Base-by-base conservation (phyloP, 1,284 basidiomycete genomes). In the Heliocybe sulcata region DNA sequence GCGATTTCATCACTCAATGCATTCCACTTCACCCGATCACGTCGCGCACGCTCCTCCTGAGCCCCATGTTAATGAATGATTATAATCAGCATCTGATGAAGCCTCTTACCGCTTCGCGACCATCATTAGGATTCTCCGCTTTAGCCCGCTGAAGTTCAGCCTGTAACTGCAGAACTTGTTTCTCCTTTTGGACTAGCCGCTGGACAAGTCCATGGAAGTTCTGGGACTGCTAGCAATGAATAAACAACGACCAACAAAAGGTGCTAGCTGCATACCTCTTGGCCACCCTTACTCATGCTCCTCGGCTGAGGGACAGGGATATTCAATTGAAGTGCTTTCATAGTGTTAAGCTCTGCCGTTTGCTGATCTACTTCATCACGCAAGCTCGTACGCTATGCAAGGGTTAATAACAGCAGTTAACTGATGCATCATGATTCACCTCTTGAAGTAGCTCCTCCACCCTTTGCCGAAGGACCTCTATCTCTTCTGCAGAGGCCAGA, bases 121-220 rank as follows among this genome's bases (percentile, higher is more conserved):
- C 66, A 53, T 88, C 85, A 8, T 61, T 65, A 1, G 80, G 80
- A 65, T 80, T 81, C 63, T 81, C 77, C 2, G 74, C 70, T 57
- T 79, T 81, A 56, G 82, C 69, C 27, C 78, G 76, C 58, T 89
- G 89, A 8, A 94, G 68, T 61, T 93, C 89, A 2, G 79, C 76
- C 65, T 87, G 85, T 3, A 95, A 75, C 56, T 86, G 82, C 6
- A 83, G 67, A 1, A 92, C 89, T 66, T 93, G 83, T 65, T 90
- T 92, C 71, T 95, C 92, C 67, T 93, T 94, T 63, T 85, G 80
- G 2, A 90, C 80, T 6, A 95, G 72, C 8, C 90, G 82, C 64
- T 92, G 90, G 11, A 94, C 83, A n/a, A 94, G 67, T 1, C 88
- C 89, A 59, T 85, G 80, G 57, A 91, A 79, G 60, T 79, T 83